Base-by-base conservation (phyloP, 192 early-diverging fungal species). In the Mortierella alpina region DNA sequence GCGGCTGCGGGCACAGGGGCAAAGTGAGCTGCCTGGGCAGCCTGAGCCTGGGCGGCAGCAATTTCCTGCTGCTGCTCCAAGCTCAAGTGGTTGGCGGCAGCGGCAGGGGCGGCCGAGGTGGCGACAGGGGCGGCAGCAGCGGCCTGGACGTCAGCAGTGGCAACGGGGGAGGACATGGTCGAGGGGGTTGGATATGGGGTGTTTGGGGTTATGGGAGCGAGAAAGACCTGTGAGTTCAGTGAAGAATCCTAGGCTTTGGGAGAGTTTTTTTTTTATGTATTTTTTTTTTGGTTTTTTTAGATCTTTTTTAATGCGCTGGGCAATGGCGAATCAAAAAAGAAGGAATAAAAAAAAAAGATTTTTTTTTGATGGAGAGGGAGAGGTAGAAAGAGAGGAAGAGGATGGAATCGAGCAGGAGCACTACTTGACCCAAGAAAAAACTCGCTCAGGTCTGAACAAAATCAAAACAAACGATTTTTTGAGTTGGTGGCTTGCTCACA, bases 11-110 rank as follows among this genome's bases (percentile, higher is more conserved):
- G 72, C 42, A 70, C 75, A 20, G 84, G 72, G 48, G 71, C 75
- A 69, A 70, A 75, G 71, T 82, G 82, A 65, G 84, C 88, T 78
- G 72, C 69, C 60, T 86, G 82, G 59, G 83, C 70, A 62, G 70
- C 73, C 54, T 79, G 75, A 44, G 83, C 84, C 73, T 85, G 85
- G 45, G 85, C 84, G 62, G 68, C 73, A 44, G 86, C 88, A 53
- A 88, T 79, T 59, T 86, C 80, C 74, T 85, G 87, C 81, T 86
- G 86, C 75, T 72, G 84, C 69, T 84, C 85, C 71, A 70, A 83
- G 79, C 56, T 73, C 64, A 75, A 73, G 83, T 74, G 85, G 72
- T 70, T 86, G 63, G 82, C 63, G 45, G 63, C 83, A 71, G 85
- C 70, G 51, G 82, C 72, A 53, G 84, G 62, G 55, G 84, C 76